phyloP scores from a whole-genome alignment of 1,139 yeast genomes.

The Debaryomyces psychrophilus region DNA sequence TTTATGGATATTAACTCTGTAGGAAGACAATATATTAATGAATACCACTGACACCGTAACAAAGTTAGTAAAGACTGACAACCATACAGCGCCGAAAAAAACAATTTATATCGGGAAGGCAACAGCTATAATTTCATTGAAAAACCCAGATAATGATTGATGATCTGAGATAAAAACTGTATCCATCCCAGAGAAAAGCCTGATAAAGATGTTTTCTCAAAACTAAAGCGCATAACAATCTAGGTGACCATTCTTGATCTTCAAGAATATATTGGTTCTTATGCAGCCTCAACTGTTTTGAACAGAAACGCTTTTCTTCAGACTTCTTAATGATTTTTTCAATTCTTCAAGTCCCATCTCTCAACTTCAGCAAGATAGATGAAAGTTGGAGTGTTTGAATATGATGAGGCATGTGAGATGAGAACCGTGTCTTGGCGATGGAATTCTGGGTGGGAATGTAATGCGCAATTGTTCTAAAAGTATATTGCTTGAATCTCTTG shows the following conservation, averaged over 20 bases:
- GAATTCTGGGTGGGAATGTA: not conserved
- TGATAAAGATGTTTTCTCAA: constrained; percentile 10
- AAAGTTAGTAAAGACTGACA: too few species aligned
- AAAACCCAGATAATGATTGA: constrained; percentile 9
- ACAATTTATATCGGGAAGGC: too few species aligned
- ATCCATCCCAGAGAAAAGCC: constrained; percentile 11
- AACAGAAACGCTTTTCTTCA: not conserved
- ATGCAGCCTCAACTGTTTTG: not conserved
- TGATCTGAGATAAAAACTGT: constrained; percentile 11
- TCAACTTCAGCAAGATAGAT: too few species aligned
- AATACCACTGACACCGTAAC: too few species aligned
- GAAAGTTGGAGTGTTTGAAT: too few species aligned
- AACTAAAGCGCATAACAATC: constrained; percentile 4
- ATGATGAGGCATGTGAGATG: too few species aligned
- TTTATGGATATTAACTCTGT: too few species aligned
- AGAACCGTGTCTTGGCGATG: too few species aligned
- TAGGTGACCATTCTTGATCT: constrained; percentile 4
- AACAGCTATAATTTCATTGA: too few species aligned
- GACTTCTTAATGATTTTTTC: not conserved
- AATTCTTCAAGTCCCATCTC: constrained; percentile 7
- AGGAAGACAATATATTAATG: too few species aligned
- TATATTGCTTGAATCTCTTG: not conserved
- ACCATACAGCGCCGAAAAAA: too few species aligned
- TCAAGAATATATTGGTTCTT: not conserved
- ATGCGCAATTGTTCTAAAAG: not conserved